A percentile compares a stretch with the other conserved stretches of the same genome.
These are phyloP conservation scores for Firmiana major DNA, from an alignment of 345 rosid genomes.

Conservation along the genomic window DNA sequence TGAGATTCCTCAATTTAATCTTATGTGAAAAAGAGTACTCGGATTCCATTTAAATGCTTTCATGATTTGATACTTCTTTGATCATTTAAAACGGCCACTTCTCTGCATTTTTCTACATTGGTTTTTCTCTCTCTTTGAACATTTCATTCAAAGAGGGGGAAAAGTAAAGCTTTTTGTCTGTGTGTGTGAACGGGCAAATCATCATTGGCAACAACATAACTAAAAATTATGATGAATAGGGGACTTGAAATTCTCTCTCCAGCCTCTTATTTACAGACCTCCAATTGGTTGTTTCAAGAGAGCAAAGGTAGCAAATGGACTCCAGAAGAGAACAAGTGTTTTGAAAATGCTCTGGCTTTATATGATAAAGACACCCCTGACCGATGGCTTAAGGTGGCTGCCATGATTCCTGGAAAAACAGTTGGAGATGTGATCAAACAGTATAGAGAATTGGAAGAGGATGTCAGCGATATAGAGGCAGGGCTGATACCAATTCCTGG, in stretches of 20 bases:
- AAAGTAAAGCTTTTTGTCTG: neutral
- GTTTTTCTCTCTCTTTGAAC: conserved; percentile 45
- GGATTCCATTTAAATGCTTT: conserved; percentile 55
- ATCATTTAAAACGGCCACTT: conserved; percentile 23
- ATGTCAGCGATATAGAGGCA: conserved; percentile 90
- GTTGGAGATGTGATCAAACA: conserved; percentile 88
- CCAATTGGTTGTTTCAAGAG: conserved; percentile 84
- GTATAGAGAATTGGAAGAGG: conserved; percentile 87
- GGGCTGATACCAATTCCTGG: conserved; percentile 88
- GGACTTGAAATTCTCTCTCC: conserved; percentile 68
- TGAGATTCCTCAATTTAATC: conserved; percentile 54
- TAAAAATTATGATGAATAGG: conserved; percentile 48
- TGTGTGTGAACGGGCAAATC: conserved; percentile 8
- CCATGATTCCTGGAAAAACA: conserved; percentile 91
- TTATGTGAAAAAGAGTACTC: conserved; percentile 26
- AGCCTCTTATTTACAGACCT: conserved; percentile 57
- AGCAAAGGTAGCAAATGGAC: conserved; percentile 70
- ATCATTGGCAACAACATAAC: conserved; percentile 19
- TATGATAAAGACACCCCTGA: conserved; percentile 90
- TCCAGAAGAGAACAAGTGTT: conserved; percentile 83
- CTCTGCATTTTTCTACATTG: conserved; percentile 37
- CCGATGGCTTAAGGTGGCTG: conserved; percentile 81
- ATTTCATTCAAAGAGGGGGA: conserved; percentile 39
- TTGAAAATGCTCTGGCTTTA: conserved; percentile 86
- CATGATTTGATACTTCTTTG: conserved; percentile 35